These are phyloP conservation scores for Russula compacta DNA, from an alignment of 768 basidiomycete species.

Conservation along the genomic window DNA sequence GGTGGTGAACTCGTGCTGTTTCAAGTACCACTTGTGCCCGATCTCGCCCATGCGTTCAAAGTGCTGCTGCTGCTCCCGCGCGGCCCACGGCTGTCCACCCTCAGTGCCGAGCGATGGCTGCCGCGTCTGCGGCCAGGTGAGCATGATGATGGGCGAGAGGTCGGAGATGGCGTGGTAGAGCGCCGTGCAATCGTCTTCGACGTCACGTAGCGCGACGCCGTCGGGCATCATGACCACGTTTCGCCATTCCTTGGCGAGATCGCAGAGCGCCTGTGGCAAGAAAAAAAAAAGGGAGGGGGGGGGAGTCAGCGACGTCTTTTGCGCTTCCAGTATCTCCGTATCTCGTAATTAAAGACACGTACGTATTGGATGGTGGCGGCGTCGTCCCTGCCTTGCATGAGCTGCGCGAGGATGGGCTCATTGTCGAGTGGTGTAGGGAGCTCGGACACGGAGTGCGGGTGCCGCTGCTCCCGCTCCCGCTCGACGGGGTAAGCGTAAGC, in stretches of 20 bases:
- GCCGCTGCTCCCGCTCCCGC: background rate
- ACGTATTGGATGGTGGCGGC: background rate
- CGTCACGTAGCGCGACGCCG: background rate
- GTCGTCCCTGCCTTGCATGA: background rate
- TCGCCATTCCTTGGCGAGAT: constrained; percentile 7
- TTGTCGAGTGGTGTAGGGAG: constrained; percentile 7
- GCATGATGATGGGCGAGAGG: constrained; percentile 1
- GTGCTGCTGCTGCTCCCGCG: background rate
- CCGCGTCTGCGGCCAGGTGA: constrained; percentile 5
- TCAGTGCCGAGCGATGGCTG: constrained; percentile 10
- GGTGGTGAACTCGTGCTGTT: constrained; percentile 16
- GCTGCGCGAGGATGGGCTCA: background rate
- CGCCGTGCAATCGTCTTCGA: constrained; percentile 1
- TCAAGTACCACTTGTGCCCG: constrained; percentile 13
- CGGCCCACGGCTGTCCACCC: background rate
- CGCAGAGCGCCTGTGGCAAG: background rate
- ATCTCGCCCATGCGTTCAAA: constrained; percentile 1
- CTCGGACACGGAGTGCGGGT: background rate
- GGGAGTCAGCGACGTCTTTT: background rate
- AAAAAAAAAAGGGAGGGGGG: too few relatives aligned
- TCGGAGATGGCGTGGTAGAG: background rate
- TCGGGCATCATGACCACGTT: constrained; percentile 7
- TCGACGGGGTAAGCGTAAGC: background rate
- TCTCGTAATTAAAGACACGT: background rate
- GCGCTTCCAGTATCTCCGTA: background rate